Evolutionary conservation across 2,329 filamentous ascomycete species (phyloP), one percentile per base, ranked within the genome.

Genomic region (Corinectria fuckeliana): DNA sequence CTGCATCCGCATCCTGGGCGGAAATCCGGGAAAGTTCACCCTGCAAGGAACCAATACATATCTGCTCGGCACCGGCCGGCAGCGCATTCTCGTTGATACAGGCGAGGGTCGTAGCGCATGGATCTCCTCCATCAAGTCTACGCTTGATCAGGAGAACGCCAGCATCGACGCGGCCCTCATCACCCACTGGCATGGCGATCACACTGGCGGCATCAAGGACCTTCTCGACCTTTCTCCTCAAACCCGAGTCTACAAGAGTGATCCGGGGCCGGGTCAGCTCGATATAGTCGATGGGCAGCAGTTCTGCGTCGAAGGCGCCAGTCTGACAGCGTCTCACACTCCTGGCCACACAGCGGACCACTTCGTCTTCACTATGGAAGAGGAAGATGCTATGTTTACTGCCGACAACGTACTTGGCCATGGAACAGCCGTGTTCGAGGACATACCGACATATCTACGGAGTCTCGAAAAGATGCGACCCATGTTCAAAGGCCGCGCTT

Each of bases 131-230:
- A 77, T 99, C 32, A 84, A 85, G 63, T 77, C 81, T 4, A 85
- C 89, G 0, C 82, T 98, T 3, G 75, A 80, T 6, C 77, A 86
- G 21, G 91, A 96, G 73, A 83, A 88, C 21, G 89, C 90, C 18
- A 84, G 81, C 0, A 80, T 98, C 21, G 81, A 86, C n/a, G 79
- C 82, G 16, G 88, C 88, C 0, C 81, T 99, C 20, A 81, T 99
- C 48, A 96, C 93, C 0, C 95, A 99, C 75, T 96, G 93, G 92
- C 95, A 99, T 72, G 85, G 80, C 39, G 95, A 99, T 72, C 95
- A 99, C 72, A 84, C 88, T 6, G 86, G 88, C 21, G 95, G 95
- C 7, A 84, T 97, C 21, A 73, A 78, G 3, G 88, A 96, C 68
- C 80, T 97, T 1, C 78, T 88, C 16, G 75, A 78, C 13, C 72